A percentile compares a stretch with the other conserved stretches of the same genome.
Conservation (phyloP, 1,284 basidiomycete species). For the Sanghuangporus baumii region DNA sequence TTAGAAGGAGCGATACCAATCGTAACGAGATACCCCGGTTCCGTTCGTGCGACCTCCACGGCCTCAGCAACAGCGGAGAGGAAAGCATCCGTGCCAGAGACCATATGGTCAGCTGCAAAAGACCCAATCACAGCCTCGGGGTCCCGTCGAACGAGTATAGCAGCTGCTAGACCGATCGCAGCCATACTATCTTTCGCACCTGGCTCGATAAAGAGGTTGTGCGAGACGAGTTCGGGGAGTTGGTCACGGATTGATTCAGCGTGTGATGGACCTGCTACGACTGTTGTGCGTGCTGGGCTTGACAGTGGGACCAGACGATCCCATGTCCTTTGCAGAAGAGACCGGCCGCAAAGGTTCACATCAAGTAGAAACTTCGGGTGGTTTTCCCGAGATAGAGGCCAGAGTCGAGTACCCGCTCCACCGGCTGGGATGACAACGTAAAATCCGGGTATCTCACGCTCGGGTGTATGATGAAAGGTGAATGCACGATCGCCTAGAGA, state of each 20-base stretch:
- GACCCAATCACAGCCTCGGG: constrained; percentile 78
- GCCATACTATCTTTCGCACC: constrained; percentile 84
- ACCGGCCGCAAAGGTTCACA: constrained; percentile 74
- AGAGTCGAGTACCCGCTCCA: constrained; percentile 78
- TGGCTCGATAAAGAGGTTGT: constrained; percentile 74
- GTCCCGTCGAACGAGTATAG: constrained; percentile 66
- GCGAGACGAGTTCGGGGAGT: constrained; percentile 57
- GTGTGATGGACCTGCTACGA: constrained; percentile 75
- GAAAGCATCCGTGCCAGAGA: constrained; percentile 80
- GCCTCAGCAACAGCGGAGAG: constrained; percentile 75
- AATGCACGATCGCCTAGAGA: constrained; percentile 61
- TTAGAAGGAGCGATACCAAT: constrained; percentile 82
- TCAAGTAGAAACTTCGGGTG: constrained; percentile 83
- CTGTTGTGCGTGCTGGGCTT: constrained; percentile 63
- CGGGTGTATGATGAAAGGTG: constrained; percentile 36
- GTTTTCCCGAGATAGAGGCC: constrained; percentile 76
- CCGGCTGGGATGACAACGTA: constrained; percentile 84
- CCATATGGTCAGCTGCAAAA: constrained; percentile 86
- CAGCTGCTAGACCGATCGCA: constrained; percentile 81
- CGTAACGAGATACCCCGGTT: constrained; percentile 66
- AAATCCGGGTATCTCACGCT: constrained; percentile 73
- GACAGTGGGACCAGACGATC: constrained; percentile 74
- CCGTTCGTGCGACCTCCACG: constrained; percentile 65
- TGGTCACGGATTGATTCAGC: constrained; percentile 65
- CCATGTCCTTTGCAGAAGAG: constrained; percentile 81